Evolutionary conservation across 257 asterid genomes (phyloP), one percentile per base, ranked within the genome.

Genomic region (Solanum stenotomum): DNA sequence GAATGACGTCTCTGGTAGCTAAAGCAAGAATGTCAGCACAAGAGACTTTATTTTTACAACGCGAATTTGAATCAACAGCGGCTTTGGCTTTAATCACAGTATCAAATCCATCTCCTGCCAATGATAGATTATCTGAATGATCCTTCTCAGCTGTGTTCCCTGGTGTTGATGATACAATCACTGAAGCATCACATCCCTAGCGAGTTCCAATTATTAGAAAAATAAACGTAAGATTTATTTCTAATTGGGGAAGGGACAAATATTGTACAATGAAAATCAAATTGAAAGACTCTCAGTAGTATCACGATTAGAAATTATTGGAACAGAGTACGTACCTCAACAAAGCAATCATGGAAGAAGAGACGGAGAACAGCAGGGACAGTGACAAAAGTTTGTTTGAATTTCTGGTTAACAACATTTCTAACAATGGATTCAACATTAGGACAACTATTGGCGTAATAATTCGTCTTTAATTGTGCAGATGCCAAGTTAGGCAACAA

Each of bases 91-190:
- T 96, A 87, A 95, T 89, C 7, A 96, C 96, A 0, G 98, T 90
- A 90, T 96, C 99, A 76, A 96, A 96, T 40, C 99, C 99, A 31
- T 96, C 99, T 89, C 99, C 99, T n/a, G 99, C 99, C 8, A 96
- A 88, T 3, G 99, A 96, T 29, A 95, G 83, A 65, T 96, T 96
- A 85, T 95, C 98, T 1, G 95, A 93, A 70, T 95, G 94, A 87
- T 96, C 99, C 91, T 95, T 96, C 87, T 96, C 99, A 0, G 99
- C 98, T 83, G 34, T 93, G 83, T 95, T 95, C 15, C 90, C 91
- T 6, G 89, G 83, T 3, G 96, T 91, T 13, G 99, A 95, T 23
- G 96, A 95, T 67, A 96, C 61, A 10, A 96, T 90, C 16, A 92
- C 87, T 0, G 98, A 96, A 10, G 99, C 99, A 90, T 96, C 99